These are phyloP conservation scores for Leucosporidium yakuticum DNA, from an alignment of 768 basidiomycete genomes.

Conservation along the genomic window DNA sequence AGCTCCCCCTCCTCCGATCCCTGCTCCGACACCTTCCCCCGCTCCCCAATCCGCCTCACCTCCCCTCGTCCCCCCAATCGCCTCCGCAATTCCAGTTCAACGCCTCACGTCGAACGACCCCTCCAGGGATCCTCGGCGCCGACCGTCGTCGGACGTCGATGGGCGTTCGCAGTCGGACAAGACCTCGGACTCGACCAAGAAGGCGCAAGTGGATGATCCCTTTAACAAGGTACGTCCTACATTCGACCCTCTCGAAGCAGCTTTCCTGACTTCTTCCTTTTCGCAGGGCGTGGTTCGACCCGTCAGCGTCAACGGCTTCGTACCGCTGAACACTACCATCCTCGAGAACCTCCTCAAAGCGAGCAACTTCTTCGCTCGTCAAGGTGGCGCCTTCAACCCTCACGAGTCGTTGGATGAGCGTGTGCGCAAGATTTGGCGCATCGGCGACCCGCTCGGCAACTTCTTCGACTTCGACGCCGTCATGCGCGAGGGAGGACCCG, in stretches of 20 bases:
- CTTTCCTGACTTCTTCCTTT: background rate
- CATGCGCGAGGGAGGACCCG: background rate
- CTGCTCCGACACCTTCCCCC: too few relatives aligned
- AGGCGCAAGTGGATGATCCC: background rate
- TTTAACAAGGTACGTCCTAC: background rate
- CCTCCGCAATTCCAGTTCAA: too few relatives aligned
- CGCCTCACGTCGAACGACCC: too few relatives aligned
- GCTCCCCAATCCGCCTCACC: too few relatives aligned
- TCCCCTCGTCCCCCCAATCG: too few relatives aligned
- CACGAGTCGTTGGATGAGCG: background rate
- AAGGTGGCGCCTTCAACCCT: background rate
- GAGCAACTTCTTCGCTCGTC: background rate
- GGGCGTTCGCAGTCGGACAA: background rate
- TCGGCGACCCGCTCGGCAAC: slow-evolving; percentile 9
- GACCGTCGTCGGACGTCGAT: too few relatives aligned
- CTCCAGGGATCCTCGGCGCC: too few relatives aligned
- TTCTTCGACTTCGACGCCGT: slow-evolving; percentile 9
- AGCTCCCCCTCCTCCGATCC: too few relatives aligned
- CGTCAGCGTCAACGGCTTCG: slow-evolving; percentile 7
- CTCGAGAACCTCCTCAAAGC: background rate
- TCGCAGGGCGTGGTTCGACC: slow-evolving; percentile 5
- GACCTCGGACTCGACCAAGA: background rate
- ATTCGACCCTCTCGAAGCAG: background rate
- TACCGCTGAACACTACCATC: background rate
- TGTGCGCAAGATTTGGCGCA: slow-evolving; percentile 9